Conservation (phyloP, 441 rosid species). For the Geranium incanum region DNA sequence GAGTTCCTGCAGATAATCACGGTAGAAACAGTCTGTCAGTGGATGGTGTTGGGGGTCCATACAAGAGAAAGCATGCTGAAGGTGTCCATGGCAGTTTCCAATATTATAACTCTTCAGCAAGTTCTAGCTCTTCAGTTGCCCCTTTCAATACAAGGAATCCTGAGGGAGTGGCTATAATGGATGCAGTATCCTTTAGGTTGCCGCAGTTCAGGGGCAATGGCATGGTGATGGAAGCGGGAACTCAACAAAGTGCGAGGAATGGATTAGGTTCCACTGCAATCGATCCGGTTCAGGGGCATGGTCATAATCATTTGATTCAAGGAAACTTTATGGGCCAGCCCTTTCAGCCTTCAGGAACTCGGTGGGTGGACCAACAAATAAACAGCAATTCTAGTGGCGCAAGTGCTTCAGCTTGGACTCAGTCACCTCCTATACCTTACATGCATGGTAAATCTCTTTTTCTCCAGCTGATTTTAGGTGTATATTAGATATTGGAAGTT, state of each 20-base stretch:
- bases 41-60: constrained; percentile 49
- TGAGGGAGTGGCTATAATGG: constrained; percentile 37
- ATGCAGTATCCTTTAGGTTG: constrained; percentile 33
- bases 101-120: constrained; percentile 40
- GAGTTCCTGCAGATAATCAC: constrained; percentile 47
- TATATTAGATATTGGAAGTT: not conserved
- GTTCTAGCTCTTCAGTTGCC: constrained; percentile 35
- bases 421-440: constrained; percentile 38
- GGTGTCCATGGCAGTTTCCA: constrained; percentile 44
- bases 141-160: constrained; percentile 43
- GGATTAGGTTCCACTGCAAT: constrained; percentile 44
- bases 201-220: constrained; percentile 41
- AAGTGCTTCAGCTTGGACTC: constrained; percentile 52
- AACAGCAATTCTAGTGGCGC: constrained; percentile 37
- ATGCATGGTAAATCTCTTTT: constrained; percentile 46
- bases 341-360: constrained; percentile 37
- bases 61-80: constrained; percentile 65
- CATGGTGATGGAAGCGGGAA: constrained; percentile 38
- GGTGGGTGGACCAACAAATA: constrained; percentile 44
- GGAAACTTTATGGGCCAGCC: constrained; percentile 53
- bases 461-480: not conserved
- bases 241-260: constrained; percentile 55
- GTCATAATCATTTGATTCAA: constrained; percentile 40
- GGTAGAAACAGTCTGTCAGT: constrained; percentile 40
- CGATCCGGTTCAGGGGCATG: constrained; percentile 46